These are phyloP conservation scores for Floccularia luteovirens DNA, from an alignment of 768 basidiomycete species.

Conservation along the genomic window DNA sequence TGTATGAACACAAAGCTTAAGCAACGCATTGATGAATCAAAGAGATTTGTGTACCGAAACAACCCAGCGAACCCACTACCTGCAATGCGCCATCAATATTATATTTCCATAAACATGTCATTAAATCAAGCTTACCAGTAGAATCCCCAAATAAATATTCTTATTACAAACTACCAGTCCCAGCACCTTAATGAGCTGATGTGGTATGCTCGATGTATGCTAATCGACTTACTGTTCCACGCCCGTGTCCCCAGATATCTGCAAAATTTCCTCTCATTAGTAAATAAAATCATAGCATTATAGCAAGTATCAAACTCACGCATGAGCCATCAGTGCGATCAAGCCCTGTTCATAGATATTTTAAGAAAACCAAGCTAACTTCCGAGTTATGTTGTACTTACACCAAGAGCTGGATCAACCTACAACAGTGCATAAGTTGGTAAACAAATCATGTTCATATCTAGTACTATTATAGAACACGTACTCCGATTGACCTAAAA, in stretches of 20 bases:
- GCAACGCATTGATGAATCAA: background rate
- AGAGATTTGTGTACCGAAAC: slow-evolving; percentile 1
- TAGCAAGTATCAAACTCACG: background rate
- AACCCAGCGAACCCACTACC: background rate
- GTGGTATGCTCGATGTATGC: background rate
- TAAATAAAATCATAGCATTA: too few relatives aligned
- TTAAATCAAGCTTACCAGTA: background rate
- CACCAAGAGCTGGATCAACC: slow-evolving; percentile 1
- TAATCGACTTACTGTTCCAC: background rate
- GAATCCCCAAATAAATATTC: background rate
- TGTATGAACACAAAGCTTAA: background rate
- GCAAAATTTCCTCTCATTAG: too few relatives aligned
- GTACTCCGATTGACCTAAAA: background rate
- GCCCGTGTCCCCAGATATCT: background rate
- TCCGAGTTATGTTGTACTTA: background rate
- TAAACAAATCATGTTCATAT: background rate
- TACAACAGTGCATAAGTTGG: background rate
- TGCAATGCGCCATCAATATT: too few relatives aligned
- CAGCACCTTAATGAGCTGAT: too few relatives aligned
- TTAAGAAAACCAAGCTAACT: too few relatives aligned
- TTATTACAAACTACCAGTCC: slow-evolving; percentile 1
- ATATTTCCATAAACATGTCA: too few relatives aligned
- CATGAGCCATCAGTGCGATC: background rate
- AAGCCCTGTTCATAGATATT: background rate
- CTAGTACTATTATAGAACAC: background rate